phyloP scores from a whole-genome alignment of 495 filamentous ascomycete species.

The Arthonia radiata region DNA sequence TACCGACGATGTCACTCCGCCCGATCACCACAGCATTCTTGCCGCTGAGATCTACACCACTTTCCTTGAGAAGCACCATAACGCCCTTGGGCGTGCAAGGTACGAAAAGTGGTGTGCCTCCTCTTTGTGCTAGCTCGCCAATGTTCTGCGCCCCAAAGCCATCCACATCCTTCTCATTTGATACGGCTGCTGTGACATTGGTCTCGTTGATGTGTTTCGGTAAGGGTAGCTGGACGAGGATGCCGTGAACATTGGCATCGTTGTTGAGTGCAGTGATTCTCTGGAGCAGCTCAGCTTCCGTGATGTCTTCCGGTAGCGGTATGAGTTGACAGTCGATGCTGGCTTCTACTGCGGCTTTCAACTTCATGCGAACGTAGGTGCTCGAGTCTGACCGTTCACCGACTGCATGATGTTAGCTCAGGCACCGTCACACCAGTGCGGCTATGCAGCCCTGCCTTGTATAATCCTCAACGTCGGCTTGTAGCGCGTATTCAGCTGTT shows the following conservation, averaged over 20 bases:
- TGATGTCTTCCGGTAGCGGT: constrained; percentile 55
- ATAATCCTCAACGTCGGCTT: constrained; percentile 76
- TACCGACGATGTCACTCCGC: constrained; percentile 89
- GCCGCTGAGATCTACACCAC: constrained; percentile 57
- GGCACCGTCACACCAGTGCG: constrained; percentile 4
- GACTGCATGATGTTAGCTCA: constrained; percentile 23
- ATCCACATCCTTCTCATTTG: constrained; percentile 91
- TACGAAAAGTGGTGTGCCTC: constrained; percentile 62
- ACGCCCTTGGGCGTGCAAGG: constrained; percentile 95
- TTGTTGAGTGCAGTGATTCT: constrained; percentile 63
- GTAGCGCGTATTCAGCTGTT: constrained; percentile 61
- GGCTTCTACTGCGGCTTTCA: constrained; percentile 91
- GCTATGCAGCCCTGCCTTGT: constrained; percentile 37
- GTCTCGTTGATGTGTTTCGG: constrained; percentile 77
- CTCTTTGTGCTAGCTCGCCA: constrained; percentile 84
- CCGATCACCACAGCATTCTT: constrained; percentile 92
- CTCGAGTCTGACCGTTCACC: constrained; percentile 81
- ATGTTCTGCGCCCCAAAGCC: constrained; percentile 87
- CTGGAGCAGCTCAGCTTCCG: constrained; percentile 66
- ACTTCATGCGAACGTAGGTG: constrained; percentile 98
- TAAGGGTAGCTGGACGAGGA: constrained; percentile 80
- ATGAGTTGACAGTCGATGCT: constrained; percentile 71
- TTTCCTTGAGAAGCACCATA: constrained; percentile 70
- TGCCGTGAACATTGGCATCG: constrained; percentile 67
- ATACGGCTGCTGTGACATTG: constrained; percentile 65